Evolutionary conservation across 2,329 filamentous ascomycete species (phyloP).

Genomic region (Colletotrichum scovillei): DNA sequence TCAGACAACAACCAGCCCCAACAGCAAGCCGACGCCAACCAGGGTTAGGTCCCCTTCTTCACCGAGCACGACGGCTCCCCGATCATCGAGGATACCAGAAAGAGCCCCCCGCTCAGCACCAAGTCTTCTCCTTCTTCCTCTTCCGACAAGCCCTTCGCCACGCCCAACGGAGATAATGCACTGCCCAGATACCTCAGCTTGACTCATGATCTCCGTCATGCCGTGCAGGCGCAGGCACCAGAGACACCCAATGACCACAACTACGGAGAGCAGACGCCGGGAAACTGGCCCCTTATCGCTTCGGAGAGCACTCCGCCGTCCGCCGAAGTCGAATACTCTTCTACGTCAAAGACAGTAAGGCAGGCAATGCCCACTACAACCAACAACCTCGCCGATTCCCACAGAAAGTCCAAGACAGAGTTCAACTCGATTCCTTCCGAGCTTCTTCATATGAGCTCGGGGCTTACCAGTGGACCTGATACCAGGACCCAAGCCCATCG

Average conservation of each 20-base stretch:
- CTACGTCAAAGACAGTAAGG: neutral
- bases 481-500: neutral
- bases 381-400: neutral
- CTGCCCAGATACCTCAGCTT: neutral
- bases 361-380: neutral
- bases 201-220: too few relatives aligned
- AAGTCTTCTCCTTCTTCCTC: neutral
- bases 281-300: neutral
- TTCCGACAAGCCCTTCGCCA: neutral
- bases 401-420: slow-evolving; percentile 26
- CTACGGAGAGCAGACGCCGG: neutral
- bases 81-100: slow-evolving; percentile 3
- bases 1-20: neutral
- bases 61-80: slow-evolving; percentile 25
- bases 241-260: neutral
- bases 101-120: neutral
- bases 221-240: neutral
- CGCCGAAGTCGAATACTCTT: neutral
- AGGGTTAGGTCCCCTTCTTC: slow-evolving; percentile 28
- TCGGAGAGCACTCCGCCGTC: too few relatives aligned
- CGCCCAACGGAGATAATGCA: neutral
- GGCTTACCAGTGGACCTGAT: neutral
- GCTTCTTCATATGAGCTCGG: neutral
- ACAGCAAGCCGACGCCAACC: neutral
- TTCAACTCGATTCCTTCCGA: neutral